Conservation (phyloP, 2,329 filamentous ascomycete species). For the Zopfia rhizophila region DNA sequence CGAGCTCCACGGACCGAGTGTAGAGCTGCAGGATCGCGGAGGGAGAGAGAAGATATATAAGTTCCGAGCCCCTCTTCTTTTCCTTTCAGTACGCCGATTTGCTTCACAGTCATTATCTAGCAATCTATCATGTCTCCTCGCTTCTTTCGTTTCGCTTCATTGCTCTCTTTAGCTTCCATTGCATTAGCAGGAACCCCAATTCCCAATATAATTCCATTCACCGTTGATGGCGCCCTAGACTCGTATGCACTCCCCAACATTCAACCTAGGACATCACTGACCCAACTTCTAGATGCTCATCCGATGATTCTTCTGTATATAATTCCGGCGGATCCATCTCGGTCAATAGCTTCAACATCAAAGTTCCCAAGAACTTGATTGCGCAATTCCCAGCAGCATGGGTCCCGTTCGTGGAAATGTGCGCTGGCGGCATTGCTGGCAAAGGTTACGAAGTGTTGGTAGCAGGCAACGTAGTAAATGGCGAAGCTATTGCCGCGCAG, state of each 20-base stretch:
- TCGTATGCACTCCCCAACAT: slow-evolving; percentile 24
- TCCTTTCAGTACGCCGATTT: no score
- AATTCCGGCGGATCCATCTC: slow-evolving; percentile 60
- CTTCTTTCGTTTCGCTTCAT: not conserved
- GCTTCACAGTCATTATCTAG: no score
- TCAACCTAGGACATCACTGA: not conserved
- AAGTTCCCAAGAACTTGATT: slow-evolving; percentile 61
- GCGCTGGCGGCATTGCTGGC: slow-evolving; percentile 28
- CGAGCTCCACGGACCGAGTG: not conserved
- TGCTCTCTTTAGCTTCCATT: not conserved
- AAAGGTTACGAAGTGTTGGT: slow-evolving; percentile 46
- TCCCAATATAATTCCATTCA: slow-evolving; percentile 36
- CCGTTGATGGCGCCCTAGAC: slow-evolving; percentile 41
- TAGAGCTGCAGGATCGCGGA: not conserved
- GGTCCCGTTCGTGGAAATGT: slow-evolving; percentile 53
- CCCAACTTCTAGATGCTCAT: slow-evolving; percentile 28
- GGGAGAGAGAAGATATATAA: not conserved
- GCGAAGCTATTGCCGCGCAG: slow-evolving; percentile 51
- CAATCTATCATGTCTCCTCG: not conserved
- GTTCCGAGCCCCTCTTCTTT: not conserved
- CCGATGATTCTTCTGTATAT: slow-evolving; percentile 32
- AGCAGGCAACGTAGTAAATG: slow-evolving; percentile 52
- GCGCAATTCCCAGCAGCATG: slow-evolving; percentile 61
- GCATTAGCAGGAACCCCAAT: slow-evolving; percentile 24
- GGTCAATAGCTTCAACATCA: slow-evolving; percentile 59